phyloP scores from a whole-genome alignment of 108 stramenopile genomes.

The Pseudonitzschia pungens region DNA sequence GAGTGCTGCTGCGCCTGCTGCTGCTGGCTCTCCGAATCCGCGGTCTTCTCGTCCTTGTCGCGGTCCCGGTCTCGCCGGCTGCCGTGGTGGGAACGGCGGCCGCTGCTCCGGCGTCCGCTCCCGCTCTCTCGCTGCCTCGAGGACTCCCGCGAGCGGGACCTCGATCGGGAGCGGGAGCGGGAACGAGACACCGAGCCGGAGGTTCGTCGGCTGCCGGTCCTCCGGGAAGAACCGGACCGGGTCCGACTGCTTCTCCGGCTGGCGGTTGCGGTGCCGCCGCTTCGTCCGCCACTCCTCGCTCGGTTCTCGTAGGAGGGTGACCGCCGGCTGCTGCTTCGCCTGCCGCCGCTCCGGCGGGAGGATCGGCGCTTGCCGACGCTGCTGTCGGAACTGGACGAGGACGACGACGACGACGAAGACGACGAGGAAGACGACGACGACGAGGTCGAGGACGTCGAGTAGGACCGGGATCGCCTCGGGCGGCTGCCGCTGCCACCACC shows the following conservation, averaged over 20 bases:
- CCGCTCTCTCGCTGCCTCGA: not conserved
- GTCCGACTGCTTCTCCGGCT: constrained; percentile 12
- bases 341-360: constrained; percentile 12
- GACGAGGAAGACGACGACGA: constrained; percentile 6
- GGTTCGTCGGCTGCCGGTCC: not conserved
- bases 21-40: not conserved
- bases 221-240: constrained; percentile 11
- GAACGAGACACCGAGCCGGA: constrained; percentile 26
- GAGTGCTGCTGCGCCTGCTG: not conserved
- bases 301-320: constrained; percentile 4
- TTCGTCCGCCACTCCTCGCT: constrained; percentile 7
- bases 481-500: not conserved
- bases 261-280: constrained; percentile 3
- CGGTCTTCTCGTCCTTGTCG: constrained; percentile 2
- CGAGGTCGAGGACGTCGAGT: constrained; percentile 3
- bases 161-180: constrained; percentile 16
- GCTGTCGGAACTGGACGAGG: constrained; percentile 15
- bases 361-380: constrained; percentile 15
- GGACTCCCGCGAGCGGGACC: not conserved
- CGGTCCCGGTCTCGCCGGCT: constrained; percentile 15
- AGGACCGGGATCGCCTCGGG: constrained; percentile 14
- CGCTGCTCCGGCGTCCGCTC: constrained; percentile 21
- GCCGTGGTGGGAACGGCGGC: constrained; percentile 5
- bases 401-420: constrained; percentile 12
- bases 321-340: constrained; percentile 4